These are phyloP conservation scores for Linum usitatissimum DNA, from an alignment of 345 rosid genomes.

Conservation along the genomic window DNA sequence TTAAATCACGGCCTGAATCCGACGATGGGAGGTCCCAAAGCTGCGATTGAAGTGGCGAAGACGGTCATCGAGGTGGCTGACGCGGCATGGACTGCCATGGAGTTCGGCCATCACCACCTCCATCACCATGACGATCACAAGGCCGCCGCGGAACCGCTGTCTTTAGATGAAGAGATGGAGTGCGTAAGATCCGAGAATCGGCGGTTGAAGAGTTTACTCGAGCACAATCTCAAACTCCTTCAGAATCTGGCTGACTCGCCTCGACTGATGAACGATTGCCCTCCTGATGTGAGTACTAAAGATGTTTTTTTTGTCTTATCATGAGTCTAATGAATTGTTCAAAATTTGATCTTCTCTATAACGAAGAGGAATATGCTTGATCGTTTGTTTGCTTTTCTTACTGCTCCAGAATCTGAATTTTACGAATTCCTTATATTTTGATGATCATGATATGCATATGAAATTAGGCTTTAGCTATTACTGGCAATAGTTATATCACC, in stretches of 20 bases:
- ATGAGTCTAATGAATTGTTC: not conserved
- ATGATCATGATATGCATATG: too few species aligned
- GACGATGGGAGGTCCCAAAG: slow-evolving; percentile 1
- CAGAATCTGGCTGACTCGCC: slow-evolving; percentile 62
- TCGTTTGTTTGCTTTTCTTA: too few species aligned
- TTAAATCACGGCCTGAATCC: not conserved
- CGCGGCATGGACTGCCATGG: slow-evolving; percentile 76
- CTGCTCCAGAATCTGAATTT: too few species aligned
- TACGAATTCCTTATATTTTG: too few species aligned
- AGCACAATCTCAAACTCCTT: slow-evolving; percentile 63
- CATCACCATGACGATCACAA: slow-evolving; percentile 5
- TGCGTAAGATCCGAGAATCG: slow-evolving; percentile 49
- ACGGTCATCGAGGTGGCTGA: slow-evolving; percentile 96
- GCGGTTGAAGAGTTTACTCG: slow-evolving; percentile 50
- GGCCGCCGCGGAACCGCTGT: slow-evolving; percentile 4
- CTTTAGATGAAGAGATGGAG: slow-evolving; percentile 42
- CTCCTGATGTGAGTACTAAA: slow-evolving; percentile 52
- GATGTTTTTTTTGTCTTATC: not conserved
- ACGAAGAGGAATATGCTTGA: too few species aligned
- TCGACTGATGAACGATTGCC: slow-evolving; percentile 47
- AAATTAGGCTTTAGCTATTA: too few species aligned
- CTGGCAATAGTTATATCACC: too few species aligned
- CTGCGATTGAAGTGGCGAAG: slow-evolving; percentile 76
- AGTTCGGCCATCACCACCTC: slow-evolving; percentile 42
- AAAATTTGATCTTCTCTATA: too few species aligned